Percentiles rank a stretch among this genome's conserved stretches.
Evolutionary conservation across 192 early-diverging fungal genomes (phyloP).

Genomic region (Dimargaris verticillata): DNA sequence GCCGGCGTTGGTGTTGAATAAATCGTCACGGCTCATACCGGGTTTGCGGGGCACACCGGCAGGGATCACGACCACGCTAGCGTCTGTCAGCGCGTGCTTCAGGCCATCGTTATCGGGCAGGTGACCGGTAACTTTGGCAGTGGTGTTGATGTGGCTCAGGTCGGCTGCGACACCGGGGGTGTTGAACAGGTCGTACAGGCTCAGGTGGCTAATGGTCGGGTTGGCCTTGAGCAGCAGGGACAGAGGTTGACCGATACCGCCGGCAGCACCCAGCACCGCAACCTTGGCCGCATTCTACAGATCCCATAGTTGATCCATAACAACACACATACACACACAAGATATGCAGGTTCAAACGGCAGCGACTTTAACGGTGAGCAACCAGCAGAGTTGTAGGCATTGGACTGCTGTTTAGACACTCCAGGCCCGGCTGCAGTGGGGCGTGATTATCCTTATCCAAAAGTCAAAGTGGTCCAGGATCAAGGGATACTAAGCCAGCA

Average conservation of each 20-base stretch:
- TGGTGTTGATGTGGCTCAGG: slow-evolving; percentile 81
- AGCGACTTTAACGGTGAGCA: too few species aligned
- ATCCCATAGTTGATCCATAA: too few species aligned
- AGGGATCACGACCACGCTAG: slow-evolving; percentile 85
- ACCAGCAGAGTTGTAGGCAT: too few species aligned
- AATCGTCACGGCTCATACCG: slow-evolving; percentile 96
- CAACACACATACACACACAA: too few species aligned
- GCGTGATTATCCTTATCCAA: too few species aligned
- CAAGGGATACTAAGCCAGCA: too few species aligned
- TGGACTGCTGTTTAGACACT: too few species aligned
- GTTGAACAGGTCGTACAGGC: slow-evolving; percentile 91
- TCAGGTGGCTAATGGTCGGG: slow-evolving; percentile 63
- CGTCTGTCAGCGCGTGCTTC: slow-evolving; percentile 50
- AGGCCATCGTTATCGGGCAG: slow-evolving; percentile 52
- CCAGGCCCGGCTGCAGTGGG: too few species aligned
- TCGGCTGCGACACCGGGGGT: slow-evolving; percentile 95
- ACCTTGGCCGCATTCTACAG: slow-evolving; percentile 23
- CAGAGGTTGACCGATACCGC: slow-evolving; percentile 96
- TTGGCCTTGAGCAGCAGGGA: slow-evolving; percentile 90
- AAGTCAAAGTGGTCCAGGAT: too few species aligned
- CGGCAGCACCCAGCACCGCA: slow-evolving; percentile 60
- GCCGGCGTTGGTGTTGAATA: slow-evolving; percentile 94
- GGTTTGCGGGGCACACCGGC: slow-evolving; percentile 98
- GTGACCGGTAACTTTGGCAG: slow-evolving; percentile 58
- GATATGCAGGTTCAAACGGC: too few species aligned